Evolutionary conservation across 2,329 filamentous ascomycete species (phyloP), one percentile per base, ranked within the genome.

Genomic region (Ascochyta koolunga): DNA sequence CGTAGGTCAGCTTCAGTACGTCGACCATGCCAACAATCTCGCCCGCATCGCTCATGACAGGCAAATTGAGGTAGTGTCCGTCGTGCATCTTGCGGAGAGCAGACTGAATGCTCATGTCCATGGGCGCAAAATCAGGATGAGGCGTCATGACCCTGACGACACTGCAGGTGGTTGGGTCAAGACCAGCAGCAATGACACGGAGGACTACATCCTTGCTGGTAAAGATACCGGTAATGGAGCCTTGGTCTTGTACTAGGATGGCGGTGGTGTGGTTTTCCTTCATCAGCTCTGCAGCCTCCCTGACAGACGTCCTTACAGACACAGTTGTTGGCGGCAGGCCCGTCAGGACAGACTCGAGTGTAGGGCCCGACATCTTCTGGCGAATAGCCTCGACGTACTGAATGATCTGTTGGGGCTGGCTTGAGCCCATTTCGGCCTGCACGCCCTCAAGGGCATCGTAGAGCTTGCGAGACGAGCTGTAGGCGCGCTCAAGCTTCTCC

Each of bases 1-100:
- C 95, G 77, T 99, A 99, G 19, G 95, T 99, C 69, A 99, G 83
- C 80, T 98, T 98, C 59, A 99, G 85, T 54, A 99, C 95, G 76
- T 99, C 95, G 22, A 99, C 95, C 95, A 99, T 99, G 69, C 95
- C 95, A 54, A 99, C 95, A 71, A 99, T 99, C 77, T 99, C 95
- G 61, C 93, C 95, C 58, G 86, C 84, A 63, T 96, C 92, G 76
- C 97, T 97, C 95, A 99, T 99, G 59, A 99, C 95, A 8, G 95
- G 95, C 38, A 99, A 81, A 76, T 99, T 99, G 50, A 99, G 86
- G 76, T 99, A 99, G 77, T 99, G 95, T 13, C 95, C 95, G 80
- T 99, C 93, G 75, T 99, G 95, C 95, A 99, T 99, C 83, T 99
- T 99, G 68, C 95, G 89, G 49, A 99, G 86, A 69, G 95, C 95